Base-by-base conservation (phyloP, 2,329 filamentous ascomycete genomes). In the Proliferodiscus dingleyae region DNA sequence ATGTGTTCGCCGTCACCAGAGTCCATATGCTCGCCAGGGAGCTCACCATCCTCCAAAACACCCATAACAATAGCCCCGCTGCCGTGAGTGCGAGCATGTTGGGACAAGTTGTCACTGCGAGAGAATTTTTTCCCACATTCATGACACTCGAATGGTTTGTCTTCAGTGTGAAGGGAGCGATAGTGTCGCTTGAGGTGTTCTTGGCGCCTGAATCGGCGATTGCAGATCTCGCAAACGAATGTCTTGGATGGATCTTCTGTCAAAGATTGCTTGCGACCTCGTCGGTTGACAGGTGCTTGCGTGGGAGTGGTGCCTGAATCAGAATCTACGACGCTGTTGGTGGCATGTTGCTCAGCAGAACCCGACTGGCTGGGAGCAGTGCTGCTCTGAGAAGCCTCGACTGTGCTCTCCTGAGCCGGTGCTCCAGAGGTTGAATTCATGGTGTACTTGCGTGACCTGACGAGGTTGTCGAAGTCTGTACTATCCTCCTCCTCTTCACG, bases 51-150 rank as follows among this genome's bases (percentile, higher is more conserved):
- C 54, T 91, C 87, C 40, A 94, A 75, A 40, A 96, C 78, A 61
- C 88, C 87, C 85, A 97, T 91, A 61, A 94, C 83, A 55, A 96
- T 87, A 50, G 89, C 87, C 51, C 89, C 89, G 48, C 83, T 85
- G 46, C 89, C 89, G 63, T 98, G 93, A 4, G 93, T 98, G 53
- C 93, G 83, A 54, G 93, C 85, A 66, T 98, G 93, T 71, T 98
- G 93, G 19, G 89, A 87, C 13, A 98, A 80, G 74, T 98, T 98
- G 71, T 98, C 93, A 59, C 88, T 95, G 61, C 93, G 85, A 16
- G 91, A 97, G 73, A 97, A 98, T 75, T 95, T 96, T 85, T 98
- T 98, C 60, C 93, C 91, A 63, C 93, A 98, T 72, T 98, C 91
- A 56, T 83, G 80, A 76, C 93, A 98, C 72, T 95, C 89, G 62